Evolutionary conservation across 345 rosid genomes (phyloP), one percentile per base, ranked within the genome.

Genomic region (Pistacia integerrima): DNA sequence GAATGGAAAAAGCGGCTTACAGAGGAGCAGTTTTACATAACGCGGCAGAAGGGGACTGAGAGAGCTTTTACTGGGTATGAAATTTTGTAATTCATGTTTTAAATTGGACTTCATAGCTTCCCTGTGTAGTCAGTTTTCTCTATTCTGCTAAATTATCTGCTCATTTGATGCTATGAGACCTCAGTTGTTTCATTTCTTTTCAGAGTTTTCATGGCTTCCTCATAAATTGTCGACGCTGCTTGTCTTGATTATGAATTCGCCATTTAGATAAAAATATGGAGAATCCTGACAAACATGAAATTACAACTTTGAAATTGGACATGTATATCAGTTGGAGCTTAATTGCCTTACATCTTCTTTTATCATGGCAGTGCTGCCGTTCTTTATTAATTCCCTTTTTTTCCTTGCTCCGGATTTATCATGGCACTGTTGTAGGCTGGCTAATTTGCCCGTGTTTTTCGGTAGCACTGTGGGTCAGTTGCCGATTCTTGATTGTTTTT

Each of bases 21-120:
- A 67, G 74, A 76, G 0, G 88, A 95, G 77, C 98, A 95, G 68
- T 93, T 85, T 72, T 85, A 90, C 79, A 55, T 93, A 69, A 85
- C 99, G 20, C 88, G 98, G 35, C 90, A 90, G 41, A 91, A 95
- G 68, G 98, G 99, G 10, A 93, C 98, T 1, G 99, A 95, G 81
- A 84, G 94, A 83, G 99, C 99, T 52, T 95, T 95, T 82, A 85
- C 89, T 11, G 98, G 98, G 99, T 93, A 90, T 73, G 83, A 64
- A 41, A 41, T 41, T 41, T 41, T 41, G 46, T 41, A 6, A 41
- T 5, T 41, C 46, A 41, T 38, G 41, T 41, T 41, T 41, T 41
- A 41, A 41, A 41, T 41, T 41, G 1, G 8, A 41, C 46, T 41
- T 7, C 5, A 41, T 25, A 30, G 33, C 33, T 30, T 30, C 33